Conservation (phyloP, 495 filamentous ascomycete genomes). For the Lasiosphaeria miniovina region DNA sequence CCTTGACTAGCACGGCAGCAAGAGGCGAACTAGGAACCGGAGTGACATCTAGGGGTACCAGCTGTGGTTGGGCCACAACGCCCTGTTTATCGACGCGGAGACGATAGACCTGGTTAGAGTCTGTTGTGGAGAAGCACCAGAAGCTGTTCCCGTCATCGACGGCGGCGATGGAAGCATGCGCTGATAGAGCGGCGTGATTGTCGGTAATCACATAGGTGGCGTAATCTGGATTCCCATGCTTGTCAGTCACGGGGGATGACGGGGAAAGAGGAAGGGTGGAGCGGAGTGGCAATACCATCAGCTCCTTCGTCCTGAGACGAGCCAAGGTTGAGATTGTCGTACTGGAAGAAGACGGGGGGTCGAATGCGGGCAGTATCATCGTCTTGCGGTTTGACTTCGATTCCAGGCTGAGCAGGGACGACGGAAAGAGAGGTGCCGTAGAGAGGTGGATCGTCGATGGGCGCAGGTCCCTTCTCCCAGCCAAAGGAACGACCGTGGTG, state of each 20-base stretch:
- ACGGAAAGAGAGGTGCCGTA: conserved; percentile 6
- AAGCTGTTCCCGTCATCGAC: conserved; percentile 9
- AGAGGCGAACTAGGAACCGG: neutral
- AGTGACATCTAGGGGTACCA: neutral
- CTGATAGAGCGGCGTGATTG: conserved; percentile 4
- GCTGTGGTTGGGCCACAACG: conserved; percentile 2
- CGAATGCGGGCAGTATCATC: neutral
- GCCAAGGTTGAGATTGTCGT: conserved; percentile 7
- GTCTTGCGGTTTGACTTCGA: conserved; percentile 1
- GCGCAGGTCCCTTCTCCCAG: conserved; percentile 1
- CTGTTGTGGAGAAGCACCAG: conserved; percentile 8
- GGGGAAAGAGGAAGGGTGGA: too few relatives aligned
- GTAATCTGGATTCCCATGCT: too few relatives aligned
- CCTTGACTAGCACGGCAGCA: neutral
- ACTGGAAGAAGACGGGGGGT: conserved; percentile 9
- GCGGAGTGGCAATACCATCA: conserved; percentile 1
- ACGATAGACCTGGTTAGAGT: conserved; percentile 2
- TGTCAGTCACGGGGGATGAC: too few relatives aligned
- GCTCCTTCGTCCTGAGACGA: conserved; percentile 4
- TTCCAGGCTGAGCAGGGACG: conserved; percentile 5
- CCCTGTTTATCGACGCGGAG: conserved; percentile 2
- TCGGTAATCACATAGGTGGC: conserved; percentile 7
- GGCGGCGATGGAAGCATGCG: conserved; percentile 1
- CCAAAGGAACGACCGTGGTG: neutral
- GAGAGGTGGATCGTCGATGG: conserved; percentile 7